phyloP scores from a whole-genome alignment of 2,329 filamentous ascomycete species.

The Botryosphaeria dothidea region DNA sequence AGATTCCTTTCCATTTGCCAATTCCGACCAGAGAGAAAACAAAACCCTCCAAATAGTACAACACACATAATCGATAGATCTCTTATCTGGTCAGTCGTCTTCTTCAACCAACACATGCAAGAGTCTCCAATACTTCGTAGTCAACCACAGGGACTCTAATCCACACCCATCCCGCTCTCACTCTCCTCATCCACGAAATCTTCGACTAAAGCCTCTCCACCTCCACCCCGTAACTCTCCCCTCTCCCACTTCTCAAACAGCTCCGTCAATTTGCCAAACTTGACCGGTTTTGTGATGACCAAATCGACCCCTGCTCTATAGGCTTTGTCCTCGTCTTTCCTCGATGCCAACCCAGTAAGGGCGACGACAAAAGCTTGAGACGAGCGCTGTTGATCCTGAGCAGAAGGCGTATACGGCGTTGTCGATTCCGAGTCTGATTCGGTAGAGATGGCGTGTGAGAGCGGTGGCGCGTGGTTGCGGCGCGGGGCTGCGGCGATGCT shows the following conservation, averaged over 20 bases:
- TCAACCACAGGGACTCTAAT: background rate
- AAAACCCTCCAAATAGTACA: background rate
- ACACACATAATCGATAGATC: background rate
- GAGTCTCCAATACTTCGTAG: background rate
- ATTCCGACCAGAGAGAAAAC: background rate
- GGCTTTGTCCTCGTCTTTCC: conserved; percentile 51
- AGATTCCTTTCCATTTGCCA: background rate
- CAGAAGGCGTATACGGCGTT: conserved; percentile 32
- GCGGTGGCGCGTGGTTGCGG: conserved; percentile 17
- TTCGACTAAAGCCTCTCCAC: background rate
- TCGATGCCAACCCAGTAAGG: conserved; percentile 54
- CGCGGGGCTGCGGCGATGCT: conserved; percentile 38
- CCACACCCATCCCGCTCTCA: background rate
- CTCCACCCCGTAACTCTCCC: background rate
- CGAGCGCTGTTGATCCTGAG: background rate
- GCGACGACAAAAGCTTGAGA: conserved; percentile 45
- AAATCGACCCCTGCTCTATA: conserved; percentile 55
- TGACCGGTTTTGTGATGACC: conserved; percentile 56
- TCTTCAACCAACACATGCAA: background rate
- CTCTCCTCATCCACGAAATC: background rate
- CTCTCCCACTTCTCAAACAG: conserved; percentile 10
- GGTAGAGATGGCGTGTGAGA: background rate
- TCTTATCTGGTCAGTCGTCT: background rate
- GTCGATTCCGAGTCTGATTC: background rate
- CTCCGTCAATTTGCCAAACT: background rate